These are phyloP conservation scores for Phytophthora macrochlamydospora DNA, from an alignment of 352 stramenopile genomes.

Conservation along the genomic window DNA sequence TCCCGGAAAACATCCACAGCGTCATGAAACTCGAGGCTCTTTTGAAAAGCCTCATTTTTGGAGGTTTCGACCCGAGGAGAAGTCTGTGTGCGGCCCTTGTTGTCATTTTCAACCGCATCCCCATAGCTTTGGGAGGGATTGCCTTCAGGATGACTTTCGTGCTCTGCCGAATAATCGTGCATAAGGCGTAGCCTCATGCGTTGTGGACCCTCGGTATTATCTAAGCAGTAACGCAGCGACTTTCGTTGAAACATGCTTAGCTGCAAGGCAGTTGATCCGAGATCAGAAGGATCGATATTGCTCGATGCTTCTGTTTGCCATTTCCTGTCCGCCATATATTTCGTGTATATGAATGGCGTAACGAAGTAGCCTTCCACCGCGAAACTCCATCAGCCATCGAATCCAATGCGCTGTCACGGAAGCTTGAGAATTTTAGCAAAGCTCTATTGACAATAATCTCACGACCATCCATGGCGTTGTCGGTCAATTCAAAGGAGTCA, in stretches of 20 bases:
- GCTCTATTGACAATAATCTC: constrained; percentile 44
- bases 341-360: constrained; percentile 42
- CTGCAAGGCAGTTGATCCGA: constrained; percentile 1
- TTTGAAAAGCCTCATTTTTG: constrained; percentile 27
- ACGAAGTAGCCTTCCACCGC: constrained; percentile 39
- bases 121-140: no score
- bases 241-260: constrained; percentile 56
- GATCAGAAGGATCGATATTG: not conserved
- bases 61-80: not conserved
- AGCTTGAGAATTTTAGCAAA: constrained; percentile 45
- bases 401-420: constrained; percentile 41
- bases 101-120: not conserved
- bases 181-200: constrained; percentile 58
- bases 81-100: not conserved
- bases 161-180: constrained; percentile 29
- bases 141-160: not conserved
- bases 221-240: constrained; percentile 41
- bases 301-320: constrained; percentile 24
- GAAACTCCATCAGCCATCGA: constrained; percentile 42
- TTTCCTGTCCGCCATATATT: constrained; percentile 50
- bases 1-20: constrained; percentile 56
- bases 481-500: constrained; percentile 12
- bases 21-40: constrained; percentile 59
- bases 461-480: constrained; percentile 11
- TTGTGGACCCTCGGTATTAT: constrained; percentile 56